Evolutionary conservation across 257 asterid genomes (phyloP).

Genomic region (Solanum peruvianum): DNA sequence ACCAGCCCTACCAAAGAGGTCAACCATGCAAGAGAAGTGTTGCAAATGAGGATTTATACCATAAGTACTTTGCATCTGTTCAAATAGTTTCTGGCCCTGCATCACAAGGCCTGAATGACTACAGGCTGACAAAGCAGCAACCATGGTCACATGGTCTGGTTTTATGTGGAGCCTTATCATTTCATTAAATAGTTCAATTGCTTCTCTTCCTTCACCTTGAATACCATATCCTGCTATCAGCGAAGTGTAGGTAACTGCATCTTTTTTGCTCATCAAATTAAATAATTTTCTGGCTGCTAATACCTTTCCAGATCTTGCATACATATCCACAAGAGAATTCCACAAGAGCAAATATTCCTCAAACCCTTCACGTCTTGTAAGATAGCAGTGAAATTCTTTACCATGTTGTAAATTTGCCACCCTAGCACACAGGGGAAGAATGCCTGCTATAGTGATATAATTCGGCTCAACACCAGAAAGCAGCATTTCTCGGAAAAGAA

Average conservation of each 20-base stretch:
- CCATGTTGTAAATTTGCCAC: constrained; percentile 68
- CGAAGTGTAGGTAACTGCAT: constrained; percentile 78
- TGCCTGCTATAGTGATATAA: constrained; percentile 65
- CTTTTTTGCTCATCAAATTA: constrained; percentile 46
- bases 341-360: constrained; percentile 37
- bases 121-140: constrained; percentile 70
- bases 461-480: constrained; percentile 45
- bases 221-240: constrained; percentile 72
- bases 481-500: constrained; percentile 55
- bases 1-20: constrained; percentile 85
- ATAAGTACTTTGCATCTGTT: constrained; percentile 46
- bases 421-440: constrained; percentile 79
- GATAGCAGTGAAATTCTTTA: constrained; percentile 72
- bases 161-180: constrained; percentile 44
- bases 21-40: constrained; percentile 79
- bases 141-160: constrained; percentile 74
- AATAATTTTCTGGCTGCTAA: constrained; percentile 55
- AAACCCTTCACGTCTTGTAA: constrained; percentile 38
- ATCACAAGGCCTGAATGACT: constrained; percentile 82
- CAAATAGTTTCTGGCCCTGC: constrained; percentile 45
- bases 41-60: constrained; percentile 47
- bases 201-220: constrained; percentile 62
- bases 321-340: constrained; percentile 76
- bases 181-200: constrained; percentile 52
- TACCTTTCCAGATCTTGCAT: constrained; percentile 75